Conservation (phyloP, 2,329 filamentous ascomycete species). For the Fusarium bulbicola region DNA sequence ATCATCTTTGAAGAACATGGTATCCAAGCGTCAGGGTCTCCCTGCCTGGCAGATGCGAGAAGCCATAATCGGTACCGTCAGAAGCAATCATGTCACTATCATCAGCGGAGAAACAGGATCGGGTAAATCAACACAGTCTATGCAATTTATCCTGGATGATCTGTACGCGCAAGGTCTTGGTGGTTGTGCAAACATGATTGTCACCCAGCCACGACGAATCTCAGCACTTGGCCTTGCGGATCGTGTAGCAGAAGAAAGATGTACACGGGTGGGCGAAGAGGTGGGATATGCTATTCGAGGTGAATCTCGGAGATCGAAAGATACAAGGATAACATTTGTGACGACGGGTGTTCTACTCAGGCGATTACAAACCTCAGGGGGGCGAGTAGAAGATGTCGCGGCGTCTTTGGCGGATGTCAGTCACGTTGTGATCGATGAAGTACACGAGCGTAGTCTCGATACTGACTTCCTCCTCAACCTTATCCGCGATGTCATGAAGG, state of each 20-base stretch:
- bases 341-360: constrained; percentile 96
- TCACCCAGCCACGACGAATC: constrained; percentile 94
- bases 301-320: constrained; percentile 80
- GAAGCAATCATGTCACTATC: constrained; percentile 86
- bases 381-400: constrained; percentile 80
- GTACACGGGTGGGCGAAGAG: constrained; percentile 81
- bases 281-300: constrained; percentile 97
- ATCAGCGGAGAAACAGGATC: constrained; percentile 97
- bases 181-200: constrained; percentile 85
- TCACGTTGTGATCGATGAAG: constrained; percentile 95
- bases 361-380: constrained; percentile 89
- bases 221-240: constrained; percentile 94
- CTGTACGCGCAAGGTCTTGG: constrained; percentile 81
- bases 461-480: constrained; percentile 98
- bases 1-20: constrained; percentile 77
- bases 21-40: constrained; percentile 74
- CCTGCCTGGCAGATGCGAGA: constrained; percentile 90
- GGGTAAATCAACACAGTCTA: constrained; percentile 95
- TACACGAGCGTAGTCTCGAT: constrained; percentile 96
- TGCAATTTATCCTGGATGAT: constrained; percentile 95
- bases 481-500: constrained; percentile 86
- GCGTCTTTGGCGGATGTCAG: constrained; percentile 88
- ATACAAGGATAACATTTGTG: constrained; percentile 97
- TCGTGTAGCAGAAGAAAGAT: constrained; percentile 91
- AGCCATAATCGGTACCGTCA: constrained; percentile 78